A percentile compares a stretch with the other conserved stretches of the same genome.
Evolutionary conservation across 176 grass and related monocot species (phyloP).

Genomic region (Oryza punctata): DNA sequence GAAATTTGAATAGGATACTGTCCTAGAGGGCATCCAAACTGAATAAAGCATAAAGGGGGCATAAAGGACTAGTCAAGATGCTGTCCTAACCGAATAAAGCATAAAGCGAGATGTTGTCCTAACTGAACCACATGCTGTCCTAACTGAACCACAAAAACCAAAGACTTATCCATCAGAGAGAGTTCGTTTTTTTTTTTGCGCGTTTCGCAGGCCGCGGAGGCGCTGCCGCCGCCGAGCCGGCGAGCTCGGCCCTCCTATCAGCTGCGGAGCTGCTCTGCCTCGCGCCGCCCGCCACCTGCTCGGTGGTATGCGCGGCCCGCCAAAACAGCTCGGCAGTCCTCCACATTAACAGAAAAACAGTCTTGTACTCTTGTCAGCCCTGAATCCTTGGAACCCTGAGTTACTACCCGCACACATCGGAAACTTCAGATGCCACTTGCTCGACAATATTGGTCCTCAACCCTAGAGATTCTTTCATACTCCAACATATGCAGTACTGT

Average conservation of each 20-base stretch:
- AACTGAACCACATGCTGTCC: too few relatives aligned
- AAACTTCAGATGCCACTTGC: background rate
- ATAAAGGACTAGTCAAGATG: too few relatives aligned
- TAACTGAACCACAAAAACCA: too few relatives aligned
- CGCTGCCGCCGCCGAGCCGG: background rate
- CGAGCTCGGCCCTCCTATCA: constrained; percentile 46
- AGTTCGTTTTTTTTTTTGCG: background rate
- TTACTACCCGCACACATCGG: too few relatives aligned
- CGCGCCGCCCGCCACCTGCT: constrained; percentile 57
- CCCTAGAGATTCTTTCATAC: background rate
- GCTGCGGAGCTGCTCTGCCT: constrained; percentile 70
- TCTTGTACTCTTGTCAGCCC: background rate
- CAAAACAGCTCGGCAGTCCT: background rate
- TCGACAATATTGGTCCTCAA: background rate
- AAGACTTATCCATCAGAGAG: too few relatives aligned
- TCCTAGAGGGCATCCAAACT: too few relatives aligned
- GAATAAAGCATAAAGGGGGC: too few relatives aligned
- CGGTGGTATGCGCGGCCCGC: constrained; percentile 50
- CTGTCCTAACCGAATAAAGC: too few relatives aligned
- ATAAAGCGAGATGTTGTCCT: too few relatives aligned
- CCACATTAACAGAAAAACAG: background rate
- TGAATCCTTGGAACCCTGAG: background rate
- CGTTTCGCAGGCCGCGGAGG: constrained; percentile 36
- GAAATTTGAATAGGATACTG: too few relatives aligned
- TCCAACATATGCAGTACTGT: background rate